A percentile compares a stretch with the other conserved stretches of the same genome.
phyloP scores from a whole-genome alignment of 164 flowering plant genomes.

The Aristolochia fimbriata region DNA sequence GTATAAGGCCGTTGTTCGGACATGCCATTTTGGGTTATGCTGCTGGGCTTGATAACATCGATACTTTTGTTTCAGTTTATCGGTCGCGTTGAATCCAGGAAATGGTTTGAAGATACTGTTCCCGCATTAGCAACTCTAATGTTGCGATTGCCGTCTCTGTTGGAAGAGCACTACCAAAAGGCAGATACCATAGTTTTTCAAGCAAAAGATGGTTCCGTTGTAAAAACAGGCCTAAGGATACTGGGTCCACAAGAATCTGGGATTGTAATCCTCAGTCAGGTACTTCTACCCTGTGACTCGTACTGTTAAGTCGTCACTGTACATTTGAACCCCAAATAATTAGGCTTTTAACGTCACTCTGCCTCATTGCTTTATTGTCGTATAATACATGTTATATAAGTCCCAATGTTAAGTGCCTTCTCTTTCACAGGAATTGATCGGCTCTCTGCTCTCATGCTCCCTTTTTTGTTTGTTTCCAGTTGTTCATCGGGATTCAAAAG shows the following conservation, averaged over 20 bases:
- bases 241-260: slow-evolving; percentile 62
- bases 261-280: slow-evolving; percentile 75
- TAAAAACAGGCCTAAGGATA: slow-evolving; percentile 49
- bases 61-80: slow-evolving; percentile 33
- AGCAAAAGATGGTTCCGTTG: slow-evolving; percentile 8
- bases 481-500: slow-evolving; percentile 37
- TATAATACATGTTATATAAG: too few species aligned
- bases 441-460: slow-evolving; percentile 76
- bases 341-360: too few species aligned
- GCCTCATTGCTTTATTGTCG: too few species aligned
- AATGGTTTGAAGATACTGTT: slow-evolving; percentile 61
- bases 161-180: slow-evolving; percentile 57
- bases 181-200: slow-evolving; percentile 25
- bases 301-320: neutral
- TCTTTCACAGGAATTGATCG: slow-evolving; percentile 62
- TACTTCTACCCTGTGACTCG: slow-evolving; percentile 4
- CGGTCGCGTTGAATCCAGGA: slow-evolving; percentile 37
- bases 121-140: slow-evolving; percentile 60
- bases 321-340: too few species aligned
- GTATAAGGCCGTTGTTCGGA: neutral
- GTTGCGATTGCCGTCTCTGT: slow-evolving; percentile 49
- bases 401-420: neutral
- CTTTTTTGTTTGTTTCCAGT: slow-evolving; percentile 85
- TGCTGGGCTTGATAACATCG: neutral
- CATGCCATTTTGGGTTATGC: neutral